These are phyloP conservation scores for Plicaturopsis crispa DNA, from an alignment of 768 basidiomycete genomes.

Conservation along the genomic window DNA sequence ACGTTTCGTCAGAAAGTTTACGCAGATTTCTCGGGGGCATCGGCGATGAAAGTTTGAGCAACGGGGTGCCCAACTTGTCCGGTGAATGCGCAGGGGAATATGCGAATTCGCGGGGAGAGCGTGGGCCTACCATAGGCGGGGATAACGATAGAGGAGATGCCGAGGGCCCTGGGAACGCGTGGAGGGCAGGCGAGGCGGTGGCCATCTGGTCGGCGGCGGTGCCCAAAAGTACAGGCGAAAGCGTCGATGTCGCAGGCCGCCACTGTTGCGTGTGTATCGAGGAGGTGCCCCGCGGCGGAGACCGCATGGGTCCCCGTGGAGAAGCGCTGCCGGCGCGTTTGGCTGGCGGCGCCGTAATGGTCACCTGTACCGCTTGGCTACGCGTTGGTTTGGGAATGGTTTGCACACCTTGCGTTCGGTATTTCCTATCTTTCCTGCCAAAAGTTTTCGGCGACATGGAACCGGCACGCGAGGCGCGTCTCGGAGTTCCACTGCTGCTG, in stretches of 20 bases:
- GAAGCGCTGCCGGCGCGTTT: no score
- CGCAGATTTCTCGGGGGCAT: constrained; percentile 24
- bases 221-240: background rate
- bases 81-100: constrained; percentile 3
- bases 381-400: constrained; percentile 49
- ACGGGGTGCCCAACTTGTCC: background rate
- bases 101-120: constrained; percentile 10
- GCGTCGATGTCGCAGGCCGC: constrained; percentile 8
- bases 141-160: constrained; percentile 3
- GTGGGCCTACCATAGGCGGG: constrained; percentile 6
- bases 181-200: no score
- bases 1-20: constrained; percentile 40
- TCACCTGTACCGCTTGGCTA: constrained; percentile 55
- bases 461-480: constrained; percentile 16
- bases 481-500: constrained; percentile 28
- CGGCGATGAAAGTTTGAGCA: constrained; percentile 8
- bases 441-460: constrained; percentile 23
- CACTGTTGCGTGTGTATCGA: constrained; percentile 14
- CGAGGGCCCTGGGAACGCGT: no score
- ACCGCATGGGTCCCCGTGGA: no score
- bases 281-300: no score
- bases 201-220: no score
- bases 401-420: constrained; percentile 65
- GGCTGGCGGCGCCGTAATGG: constrained; percentile 19
- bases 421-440: constrained; percentile 42